Evolutionary conservation across 164 flowering plant genomes (phyloP).

Genomic region (Warburgia ugandensis): DNA sequence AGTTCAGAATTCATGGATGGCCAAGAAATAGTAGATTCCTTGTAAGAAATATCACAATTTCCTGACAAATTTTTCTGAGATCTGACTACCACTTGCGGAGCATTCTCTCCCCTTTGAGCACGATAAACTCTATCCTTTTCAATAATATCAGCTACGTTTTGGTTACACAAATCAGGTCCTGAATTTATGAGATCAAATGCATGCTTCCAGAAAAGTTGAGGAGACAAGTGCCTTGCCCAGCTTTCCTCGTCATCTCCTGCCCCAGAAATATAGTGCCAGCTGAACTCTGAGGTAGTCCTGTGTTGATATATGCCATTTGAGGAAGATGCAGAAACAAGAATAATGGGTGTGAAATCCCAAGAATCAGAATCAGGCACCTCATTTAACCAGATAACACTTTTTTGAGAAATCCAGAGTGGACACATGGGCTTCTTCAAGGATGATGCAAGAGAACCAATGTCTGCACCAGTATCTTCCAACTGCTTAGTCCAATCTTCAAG

Average conservation of each 20-base stretch:
- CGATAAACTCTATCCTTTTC: slow-evolving; percentile 78
- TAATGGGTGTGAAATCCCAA: slow-evolving; percentile 91
- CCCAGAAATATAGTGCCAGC: slow-evolving; percentile 92
- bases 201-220: slow-evolving; percentile 76
- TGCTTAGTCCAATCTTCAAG: slow-evolving; percentile 69
- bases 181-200: slow-evolving; percentile 59
- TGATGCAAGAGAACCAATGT: slow-evolving; percentile 56
- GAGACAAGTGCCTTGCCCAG: slow-evolving; percentile 87
- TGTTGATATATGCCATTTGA: slow-evolving; percentile 38
- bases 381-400: slow-evolving; percentile 81
- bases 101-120: slow-evolving; percentile 56
- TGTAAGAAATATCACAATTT: slow-evolving; percentile 9
- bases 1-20: slow-evolving; percentile 14
- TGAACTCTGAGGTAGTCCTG: slow-evolving; percentile 64
- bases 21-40: slow-evolving; percentile 9
- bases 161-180: slow-evolving; percentile 74
- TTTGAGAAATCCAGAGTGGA: slow-evolving; percentile 93
- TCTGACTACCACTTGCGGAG: slow-evolving; percentile 59
- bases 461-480: slow-evolving; percentile 80
- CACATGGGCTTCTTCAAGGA: slow-evolving; percentile 72
- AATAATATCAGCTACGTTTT: slow-evolving; percentile 79
- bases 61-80: slow-evolving; percentile 17
- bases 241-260: slow-evolving; percentile 99
- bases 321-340: slow-evolving; percentile 76
- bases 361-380: slow-evolving; percentile 88